Conservation (phyloP, 169 alveolate genomes). For the Babesia bovis region DNA sequence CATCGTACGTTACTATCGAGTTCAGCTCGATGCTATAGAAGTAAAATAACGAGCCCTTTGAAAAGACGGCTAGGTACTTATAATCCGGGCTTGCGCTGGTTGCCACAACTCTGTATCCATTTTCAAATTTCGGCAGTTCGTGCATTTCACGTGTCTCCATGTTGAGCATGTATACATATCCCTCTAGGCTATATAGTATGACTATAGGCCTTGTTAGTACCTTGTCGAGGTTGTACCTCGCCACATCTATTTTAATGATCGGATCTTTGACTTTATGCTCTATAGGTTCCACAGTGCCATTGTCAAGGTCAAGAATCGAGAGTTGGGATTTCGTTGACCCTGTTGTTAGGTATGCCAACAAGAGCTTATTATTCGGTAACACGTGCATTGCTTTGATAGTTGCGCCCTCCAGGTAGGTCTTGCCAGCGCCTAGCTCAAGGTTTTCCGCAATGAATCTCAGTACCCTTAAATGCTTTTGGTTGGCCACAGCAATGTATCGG, state of each 20-base stretch:
- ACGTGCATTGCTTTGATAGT: slow-evolving; percentile 41
- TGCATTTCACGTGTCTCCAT: slow-evolving; percentile 9
- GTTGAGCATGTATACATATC: slow-evolving; percentile 52
- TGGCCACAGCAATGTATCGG: slow-evolving; percentile 37
- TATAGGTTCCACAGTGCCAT: neutral
- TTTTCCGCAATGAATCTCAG: slow-evolving; percentile 22
- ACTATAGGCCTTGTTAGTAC: neutral
- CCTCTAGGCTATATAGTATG: slow-evolving; percentile 48
- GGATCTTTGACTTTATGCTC: slow-evolving; percentile 12
- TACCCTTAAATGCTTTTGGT: slow-evolving; percentile 35
- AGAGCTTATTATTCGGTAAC: slow-evolving; percentile 25
- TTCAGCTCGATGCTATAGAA: slow-evolving; percentile 34
- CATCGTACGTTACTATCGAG: slow-evolving; percentile 45
- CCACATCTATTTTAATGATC: slow-evolving; percentile 25
- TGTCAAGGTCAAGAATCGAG: slow-evolving; percentile 2
- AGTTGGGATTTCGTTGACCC: slow-evolving; percentile 15
- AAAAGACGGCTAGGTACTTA: slow-evolving; percentile 60
- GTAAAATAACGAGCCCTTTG: slow-evolving; percentile 53
- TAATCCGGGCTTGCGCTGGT: slow-evolving; percentile 40
- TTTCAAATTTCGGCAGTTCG: slow-evolving; percentile 53
- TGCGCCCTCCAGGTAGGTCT: slow-evolving; percentile 1
- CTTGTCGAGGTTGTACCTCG: slow-evolving; percentile 29
- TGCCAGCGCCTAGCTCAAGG: slow-evolving; percentile 18
- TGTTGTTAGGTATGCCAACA: slow-evolving; percentile 26
- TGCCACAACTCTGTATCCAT: slow-evolving; percentile 30